Base-by-base conservation (phyloP, 352 stramenopile genomes). In the Aphanomyces invadans region DNA sequence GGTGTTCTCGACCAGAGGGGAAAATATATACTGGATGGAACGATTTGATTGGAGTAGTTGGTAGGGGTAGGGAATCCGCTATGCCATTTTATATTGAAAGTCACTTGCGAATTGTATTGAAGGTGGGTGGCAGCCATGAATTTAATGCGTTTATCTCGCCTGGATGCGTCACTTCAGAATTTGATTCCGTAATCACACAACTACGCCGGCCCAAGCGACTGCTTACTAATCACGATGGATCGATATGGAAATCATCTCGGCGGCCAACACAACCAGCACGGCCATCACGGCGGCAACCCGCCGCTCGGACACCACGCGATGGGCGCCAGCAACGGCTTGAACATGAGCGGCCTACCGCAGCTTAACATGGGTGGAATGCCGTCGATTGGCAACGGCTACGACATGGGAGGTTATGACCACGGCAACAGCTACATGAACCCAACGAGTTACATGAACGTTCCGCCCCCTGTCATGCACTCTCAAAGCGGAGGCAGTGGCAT, bases 161-260 rank as follows among this genome's bases (percentile, higher is more conserved):
- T 48, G 15, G n/a, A 23, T 28, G 4, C 49, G 21, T 57, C 49
- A 57, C 36, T 57, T 36, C 9, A 9, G 25, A 57, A 57, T 57
- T 57, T 67, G 60, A 67, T 67, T 67, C 42, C 60, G 60, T 67
- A 67, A 67, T 67, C 60, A 57, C 15, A 29, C 21, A n/a, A 26
- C 49, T 10, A 15, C 17, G 17, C 29, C 25, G 17, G 25, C 49
- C 36, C n/a, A 38, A n/a, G 49, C 49, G 29, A 10, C 21, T 55
- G 60, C 60, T 67, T 67, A 67, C 42, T 67, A 67, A 67, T 67
- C 60, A 67, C 60, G 54, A 59, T 57, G 49, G 49, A 57, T 57
- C 49, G 42, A 67, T 49, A 33, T 45, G 60, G 38, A 57, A 67
- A 26, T 48, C 23, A 44, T 10, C 25, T 57, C n/a, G 45, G 48